Percentiles rank a stretch among this genome's conserved stretches.
Conservation (phyloP, 495 filamentous ascomycete genomes). For the Penicilliopsis zonata region DNA sequence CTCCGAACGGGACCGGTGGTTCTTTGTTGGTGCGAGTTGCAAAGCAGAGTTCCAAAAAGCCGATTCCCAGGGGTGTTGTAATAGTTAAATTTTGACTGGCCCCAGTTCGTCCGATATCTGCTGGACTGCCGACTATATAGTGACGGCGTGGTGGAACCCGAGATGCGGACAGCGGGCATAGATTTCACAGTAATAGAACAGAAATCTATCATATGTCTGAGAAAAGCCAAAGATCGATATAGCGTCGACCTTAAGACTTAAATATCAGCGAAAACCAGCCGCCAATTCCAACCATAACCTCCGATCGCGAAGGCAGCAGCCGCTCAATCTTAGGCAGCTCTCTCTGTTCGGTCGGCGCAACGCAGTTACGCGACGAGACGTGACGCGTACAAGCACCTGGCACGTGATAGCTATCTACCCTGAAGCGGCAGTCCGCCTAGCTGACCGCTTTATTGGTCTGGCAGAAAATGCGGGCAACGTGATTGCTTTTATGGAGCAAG, state of each 20-base stretch:
- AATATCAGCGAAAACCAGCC: neutral
- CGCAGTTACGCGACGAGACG: conserved; percentile 20
- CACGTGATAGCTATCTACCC: conserved; percentile 17
- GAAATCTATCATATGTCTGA: too few relatives aligned
- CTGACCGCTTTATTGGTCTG: neutral
- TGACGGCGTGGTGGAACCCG: neutral
- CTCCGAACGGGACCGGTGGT: too few relatives aligned
- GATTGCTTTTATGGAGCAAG: too few relatives aligned
- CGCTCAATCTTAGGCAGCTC: conserved; percentile 1
- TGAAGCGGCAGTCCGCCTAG: too few relatives aligned
- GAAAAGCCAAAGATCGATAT: conserved; percentile 5
- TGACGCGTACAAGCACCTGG: conserved; percentile 21
- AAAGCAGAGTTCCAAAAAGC: too few relatives aligned
- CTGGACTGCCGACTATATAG: neutral
- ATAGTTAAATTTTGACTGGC: too few relatives aligned
- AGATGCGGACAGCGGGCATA: conserved; percentile 2
- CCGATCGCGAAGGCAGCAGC: conserved; percentile 11
- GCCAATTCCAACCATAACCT: neutral
- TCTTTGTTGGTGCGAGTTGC: too few relatives aligned
- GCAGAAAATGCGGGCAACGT: conserved; percentile 7
- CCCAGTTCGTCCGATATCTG: too few relatives aligned
- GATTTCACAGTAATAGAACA: conserved; percentile 1
- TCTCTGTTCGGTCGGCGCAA: too few relatives aligned
- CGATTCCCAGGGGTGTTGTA: too few relatives aligned
- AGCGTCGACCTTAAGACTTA: neutral